These are phyloP conservation scores for Fusarium azukiicola DNA, from an alignment of 2,329 filamentous ascomycete genomes.

Conservation along the genomic window DNA sequence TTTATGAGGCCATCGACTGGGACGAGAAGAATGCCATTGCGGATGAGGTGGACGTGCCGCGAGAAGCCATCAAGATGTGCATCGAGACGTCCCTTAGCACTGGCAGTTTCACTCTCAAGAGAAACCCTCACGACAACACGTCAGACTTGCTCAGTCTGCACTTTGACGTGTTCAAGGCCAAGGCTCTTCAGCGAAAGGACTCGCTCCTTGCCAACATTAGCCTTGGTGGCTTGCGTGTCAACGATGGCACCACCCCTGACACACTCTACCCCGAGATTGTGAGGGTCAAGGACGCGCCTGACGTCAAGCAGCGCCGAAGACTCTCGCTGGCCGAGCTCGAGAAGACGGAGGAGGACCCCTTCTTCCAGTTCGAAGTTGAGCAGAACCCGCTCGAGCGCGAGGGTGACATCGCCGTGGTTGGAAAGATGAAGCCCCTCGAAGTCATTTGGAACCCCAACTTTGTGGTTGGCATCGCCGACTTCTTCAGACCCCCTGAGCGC, in stretches of 20 bases:
- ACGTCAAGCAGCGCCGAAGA: constrained; percentile 68
- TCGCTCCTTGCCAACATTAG: constrained; percentile 94
- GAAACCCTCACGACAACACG: constrained; percentile 79
- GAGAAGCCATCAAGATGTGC: constrained; percentile 95
- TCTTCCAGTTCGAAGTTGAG: constrained; percentile 96
- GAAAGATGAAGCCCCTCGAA: constrained; percentile 97
- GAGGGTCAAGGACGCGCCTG: constrained; percentile 92
- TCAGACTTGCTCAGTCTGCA: constrained; percentile 93
- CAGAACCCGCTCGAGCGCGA: constrained; percentile 96
- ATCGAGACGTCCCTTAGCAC: constrained; percentile 96
- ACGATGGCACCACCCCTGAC: constrained; percentile 96
- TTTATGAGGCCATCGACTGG: constrained; percentile 99
- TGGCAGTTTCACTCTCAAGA: constrained; percentile 96
- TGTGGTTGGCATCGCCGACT: constrained; percentile 93
- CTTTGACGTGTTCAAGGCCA: constrained; percentile 97
- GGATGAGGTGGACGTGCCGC: constrained; percentile 93
- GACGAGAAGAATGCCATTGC: constrained; percentile 96
- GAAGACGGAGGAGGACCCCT: constrained; percentile 81
- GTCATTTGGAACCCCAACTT: constrained; percentile 99
- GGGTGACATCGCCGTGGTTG: constrained; percentile 93
- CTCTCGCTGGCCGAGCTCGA: constrained; percentile 78
- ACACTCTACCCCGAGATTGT: constrained; percentile 98
- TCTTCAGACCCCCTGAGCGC: constrained; percentile 97
- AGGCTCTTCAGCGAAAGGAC: constrained; percentile 93
- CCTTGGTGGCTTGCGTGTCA: constrained; percentile 94